A percentile compares a stretch with the other conserved stretches of the same genome.
phyloP scores from a whole-genome alignment of 192 early-diverging fungal species.

The Dissophora ornata region DNA sequence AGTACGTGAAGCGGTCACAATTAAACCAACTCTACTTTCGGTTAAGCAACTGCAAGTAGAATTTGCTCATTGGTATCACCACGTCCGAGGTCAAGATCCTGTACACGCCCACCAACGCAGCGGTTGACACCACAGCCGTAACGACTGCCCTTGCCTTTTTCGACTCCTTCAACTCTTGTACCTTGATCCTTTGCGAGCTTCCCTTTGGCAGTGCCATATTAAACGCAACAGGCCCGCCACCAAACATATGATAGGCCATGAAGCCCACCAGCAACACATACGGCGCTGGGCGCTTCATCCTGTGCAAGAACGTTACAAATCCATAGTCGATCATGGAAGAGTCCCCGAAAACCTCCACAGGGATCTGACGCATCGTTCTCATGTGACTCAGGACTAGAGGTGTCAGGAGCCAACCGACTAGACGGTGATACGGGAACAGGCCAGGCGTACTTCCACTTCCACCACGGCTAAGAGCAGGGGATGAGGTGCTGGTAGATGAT shows the following conservation, averaged over 20 bases:
- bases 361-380: slow-evolving; percentile 12
- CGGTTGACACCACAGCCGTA: slow-evolving; percentile 18
- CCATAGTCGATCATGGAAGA: slow-evolving; percentile 44
- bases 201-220: slow-evolving; percentile 30
- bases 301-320: slow-evolving; percentile 18
- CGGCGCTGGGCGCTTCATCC: slow-evolving; percentile 4
- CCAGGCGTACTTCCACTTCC: no score
- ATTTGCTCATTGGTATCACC: slow-evolving; percentile 18
- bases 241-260: slow-evolving; percentile 34
- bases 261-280: slow-evolving; percentile 25
- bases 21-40: not conserved
- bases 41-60: slow-evolving; percentile 11
- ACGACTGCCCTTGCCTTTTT: not conserved
- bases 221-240: slow-evolving; percentile 21
- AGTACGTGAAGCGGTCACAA: no score
- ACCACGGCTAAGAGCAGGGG: no score
- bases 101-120: slow-evolving; percentile 22
- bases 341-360: slow-evolving; percentile 24
- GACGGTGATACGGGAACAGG: slow-evolving; percentile 43
- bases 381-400: slow-evolving; percentile 46
- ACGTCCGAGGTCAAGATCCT: slow-evolving; percentile 25
- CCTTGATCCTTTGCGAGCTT: not conserved
- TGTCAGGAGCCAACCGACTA: slow-evolving; percentile 49
- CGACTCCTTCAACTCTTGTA: slow-evolving; percentile 18
- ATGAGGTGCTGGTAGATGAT: not conserved